phyloP scores from a whole-genome alignment of 192 early-diverging fungal genomes.

The Coemansia sp. region DNA sequence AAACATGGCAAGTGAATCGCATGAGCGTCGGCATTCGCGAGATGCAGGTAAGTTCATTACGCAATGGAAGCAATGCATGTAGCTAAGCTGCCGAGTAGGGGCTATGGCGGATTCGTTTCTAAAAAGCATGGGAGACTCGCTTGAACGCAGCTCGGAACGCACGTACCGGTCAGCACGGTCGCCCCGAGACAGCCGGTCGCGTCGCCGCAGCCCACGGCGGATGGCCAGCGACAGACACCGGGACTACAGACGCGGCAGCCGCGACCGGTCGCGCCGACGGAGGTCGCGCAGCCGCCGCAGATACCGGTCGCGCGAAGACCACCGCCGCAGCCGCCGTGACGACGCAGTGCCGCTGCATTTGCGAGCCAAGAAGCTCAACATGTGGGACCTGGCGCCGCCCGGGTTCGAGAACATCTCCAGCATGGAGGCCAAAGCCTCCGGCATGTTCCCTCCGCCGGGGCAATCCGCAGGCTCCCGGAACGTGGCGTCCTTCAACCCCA shows the following conservation, averaged over 20 bases:
- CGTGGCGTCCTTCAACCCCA: constrained; percentile 47
- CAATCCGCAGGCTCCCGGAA: constrained; percentile 42
- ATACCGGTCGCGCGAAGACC: constrained; percentile 24
- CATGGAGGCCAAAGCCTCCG: constrained; percentile 83
- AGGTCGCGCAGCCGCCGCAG: constrained; percentile 47
- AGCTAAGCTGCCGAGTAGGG: too few relatives aligned
- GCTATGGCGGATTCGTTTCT: constrained; percentile 37
- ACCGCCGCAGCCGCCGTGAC: constrained; percentile 11
- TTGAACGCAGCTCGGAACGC: constrained; percentile 4
- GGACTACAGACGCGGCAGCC: constrained; percentile 45
- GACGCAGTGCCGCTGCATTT: constrained; percentile 74
- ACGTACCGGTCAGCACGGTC: not conserved
- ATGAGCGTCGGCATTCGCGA: not conserved
- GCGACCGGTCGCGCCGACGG: constrained; percentile 41
- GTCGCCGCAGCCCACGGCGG: constrained; percentile 47
- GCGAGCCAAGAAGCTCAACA: constrained; percentile 71
- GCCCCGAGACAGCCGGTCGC: constrained; percentile 29
- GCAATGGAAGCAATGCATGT: not conserved
- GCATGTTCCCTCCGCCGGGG: constrained; percentile 50
- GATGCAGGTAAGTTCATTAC: constrained; percentile 17
- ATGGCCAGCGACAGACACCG: constrained; percentile 42
- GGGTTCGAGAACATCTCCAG: constrained; percentile 86
- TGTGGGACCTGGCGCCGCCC: constrained; percentile 90
- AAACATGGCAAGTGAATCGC: constrained; percentile 16
- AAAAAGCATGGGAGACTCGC: constrained; percentile 33